Evolutionary conservation across 192 early-diverging fungal genomes (phyloP).

Genomic region (Umbelopsis sp.): DNA sequence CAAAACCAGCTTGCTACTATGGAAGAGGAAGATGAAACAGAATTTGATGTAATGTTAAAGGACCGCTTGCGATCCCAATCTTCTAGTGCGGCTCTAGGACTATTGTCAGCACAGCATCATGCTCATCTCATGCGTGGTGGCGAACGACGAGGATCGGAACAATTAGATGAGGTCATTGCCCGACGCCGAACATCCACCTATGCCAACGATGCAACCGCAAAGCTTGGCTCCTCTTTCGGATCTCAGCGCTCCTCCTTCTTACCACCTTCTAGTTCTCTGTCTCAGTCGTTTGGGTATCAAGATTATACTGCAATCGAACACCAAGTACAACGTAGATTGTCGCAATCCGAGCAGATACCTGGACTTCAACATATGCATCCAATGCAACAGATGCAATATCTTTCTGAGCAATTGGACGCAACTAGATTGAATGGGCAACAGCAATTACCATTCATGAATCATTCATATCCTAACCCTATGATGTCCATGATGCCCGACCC

Average conservation of each 20-base stretch:
- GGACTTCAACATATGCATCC: neutral
- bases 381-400: slow-evolving; percentile 11
- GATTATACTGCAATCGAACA: slow-evolving; percentile 9
- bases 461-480: slow-evolving; percentile 17
- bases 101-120: slow-evolving; percentile 54
- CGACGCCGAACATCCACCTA: slow-evolving; percentile 24
- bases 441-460: neutral
- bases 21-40: slow-evolving; percentile 47
- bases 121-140: slow-evolving; percentile 34
- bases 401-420: neutral
- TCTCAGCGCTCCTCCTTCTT: slow-evolving; percentile 6
- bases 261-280: neutral
- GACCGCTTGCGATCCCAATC: slow-evolving; percentile 63
- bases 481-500: slow-evolving; percentile 12
- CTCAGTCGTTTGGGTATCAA: slow-evolving; percentile 4
- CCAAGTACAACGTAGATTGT: slow-evolving; percentile 11
- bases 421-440: slow-evolving; percentile 29
- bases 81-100: slow-evolving; percentile 65
- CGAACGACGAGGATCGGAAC: slow-evolving; percentile 46
- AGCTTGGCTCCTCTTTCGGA: slow-evolving; percentile 3
- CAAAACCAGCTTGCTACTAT: slow-evolving; percentile 45
- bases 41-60: slow-evolving; percentile 32
- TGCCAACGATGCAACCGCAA: neutral
- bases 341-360: neutral
- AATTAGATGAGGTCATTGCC: slow-evolving; percentile 44